Percentiles rank a stretch among this genome's conserved stretches.
These are phyloP conservation scores for Neonectria sp. DNA, from an alignment of 2,329 filamentous ascomycete genomes.

Conservation along the genomic window DNA sequence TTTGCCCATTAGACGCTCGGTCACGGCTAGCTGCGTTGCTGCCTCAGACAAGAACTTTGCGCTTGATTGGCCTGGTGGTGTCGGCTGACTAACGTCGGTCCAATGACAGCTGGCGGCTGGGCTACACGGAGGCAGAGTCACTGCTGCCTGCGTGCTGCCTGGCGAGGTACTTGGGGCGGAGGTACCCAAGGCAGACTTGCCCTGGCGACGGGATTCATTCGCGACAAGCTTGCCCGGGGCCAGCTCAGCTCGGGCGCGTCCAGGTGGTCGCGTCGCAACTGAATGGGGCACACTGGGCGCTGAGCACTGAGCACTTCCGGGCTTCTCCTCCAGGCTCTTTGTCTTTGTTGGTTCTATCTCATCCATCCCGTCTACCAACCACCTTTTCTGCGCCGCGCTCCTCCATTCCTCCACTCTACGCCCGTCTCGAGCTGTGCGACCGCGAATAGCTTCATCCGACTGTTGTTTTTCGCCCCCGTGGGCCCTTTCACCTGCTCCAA, in stretches of 20 bases:
- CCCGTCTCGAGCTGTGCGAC: slow-evolving; percentile 30
- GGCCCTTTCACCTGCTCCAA: slow-evolving; percentile 24
- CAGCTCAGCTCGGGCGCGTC: slow-evolving; percentile 31
- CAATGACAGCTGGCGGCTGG: slow-evolving; percentile 46
- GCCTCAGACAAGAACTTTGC: slow-evolving; percentile 54
- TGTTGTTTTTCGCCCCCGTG: slow-evolving; percentile 4
- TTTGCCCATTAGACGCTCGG: slow-evolving; percentile 32
- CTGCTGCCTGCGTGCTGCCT: slow-evolving; percentile 50
- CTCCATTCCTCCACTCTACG: slow-evolving; percentile 23
- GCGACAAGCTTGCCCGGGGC: slow-evolving; percentile 7
- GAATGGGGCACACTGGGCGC: not conserved
- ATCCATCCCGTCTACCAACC: slow-evolving; percentile 17
- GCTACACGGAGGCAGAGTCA: slow-evolving; percentile 46
- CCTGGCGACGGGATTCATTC: not conserved
- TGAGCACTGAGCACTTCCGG: not conserved
- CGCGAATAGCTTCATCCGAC: slow-evolving; percentile 26
- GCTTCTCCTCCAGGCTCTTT: slow-evolving; percentile 12
- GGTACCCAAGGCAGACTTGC: slow-evolving; percentile 49
- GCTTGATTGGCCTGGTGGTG: slow-evolving; percentile 47
- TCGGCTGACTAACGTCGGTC: slow-evolving; percentile 45
- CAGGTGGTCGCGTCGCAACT: slow-evolving; percentile 1
- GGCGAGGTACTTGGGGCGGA: slow-evolving; percentile 42
- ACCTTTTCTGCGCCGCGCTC: slow-evolving; percentile 40
- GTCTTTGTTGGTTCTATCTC: slow-evolving; percentile 10
- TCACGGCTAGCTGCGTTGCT: slow-evolving; percentile 48